These are phyloP conservation scores for Cicer bijugum DNA, from an alignment of 306 rosid genomes.

Conservation along the genomic window DNA sequence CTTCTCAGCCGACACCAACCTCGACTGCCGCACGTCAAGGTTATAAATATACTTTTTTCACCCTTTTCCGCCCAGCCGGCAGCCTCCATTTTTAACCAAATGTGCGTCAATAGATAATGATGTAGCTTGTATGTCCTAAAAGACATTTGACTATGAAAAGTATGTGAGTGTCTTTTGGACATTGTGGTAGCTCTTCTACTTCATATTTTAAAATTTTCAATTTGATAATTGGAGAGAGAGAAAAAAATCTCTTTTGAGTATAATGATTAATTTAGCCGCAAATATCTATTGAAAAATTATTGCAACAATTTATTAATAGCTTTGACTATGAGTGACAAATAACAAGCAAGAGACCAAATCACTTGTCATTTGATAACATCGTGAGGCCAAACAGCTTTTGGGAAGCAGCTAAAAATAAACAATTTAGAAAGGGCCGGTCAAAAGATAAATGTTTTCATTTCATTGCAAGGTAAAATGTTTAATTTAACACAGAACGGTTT, in stretches of 20 bases:
- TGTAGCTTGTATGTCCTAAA: neutral
- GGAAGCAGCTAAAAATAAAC: too few species aligned
- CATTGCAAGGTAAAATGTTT: too few species aligned
- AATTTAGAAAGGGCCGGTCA: too few species aligned
- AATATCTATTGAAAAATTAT: neutral
- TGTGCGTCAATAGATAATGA: too few species aligned
- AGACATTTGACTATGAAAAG: neutral
- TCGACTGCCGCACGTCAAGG: too few species aligned
- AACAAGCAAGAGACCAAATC: neutral
- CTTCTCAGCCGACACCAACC: too few species aligned
- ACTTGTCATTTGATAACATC: neutral
- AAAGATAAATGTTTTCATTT: too few species aligned
- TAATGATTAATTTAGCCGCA: slow-evolving; percentile 3
- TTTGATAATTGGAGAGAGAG: neutral
- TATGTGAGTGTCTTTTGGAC: neutral
- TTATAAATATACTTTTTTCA: too few species aligned
- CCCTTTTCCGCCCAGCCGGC: too few species aligned
- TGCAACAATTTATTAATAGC: neutral
- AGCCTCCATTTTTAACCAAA: too few species aligned
- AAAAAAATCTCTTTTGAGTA: neutral
- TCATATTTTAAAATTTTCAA: slow-evolving; percentile 2
- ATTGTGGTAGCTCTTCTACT: neutral
- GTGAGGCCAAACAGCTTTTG: neutral
- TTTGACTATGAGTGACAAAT: neutral
- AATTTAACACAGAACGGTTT: too few species aligned